These are phyloP conservation scores for Ambispora gerdemannii DNA, from an alignment of 192 early-diverging fungal genomes.

Conservation along the genomic window DNA sequence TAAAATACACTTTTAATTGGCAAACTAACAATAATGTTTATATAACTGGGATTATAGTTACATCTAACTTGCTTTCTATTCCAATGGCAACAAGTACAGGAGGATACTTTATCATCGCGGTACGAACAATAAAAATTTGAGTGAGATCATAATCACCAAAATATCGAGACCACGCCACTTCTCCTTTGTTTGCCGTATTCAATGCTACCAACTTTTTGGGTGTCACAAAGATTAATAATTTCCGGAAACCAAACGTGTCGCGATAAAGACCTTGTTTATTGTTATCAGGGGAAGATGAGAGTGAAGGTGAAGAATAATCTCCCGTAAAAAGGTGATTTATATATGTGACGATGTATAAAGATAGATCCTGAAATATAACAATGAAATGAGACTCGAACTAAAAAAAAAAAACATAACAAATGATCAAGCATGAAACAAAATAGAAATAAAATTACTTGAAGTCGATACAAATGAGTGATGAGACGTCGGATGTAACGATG, in stretches of 20 bases:
- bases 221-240: constrained; percentile 81
- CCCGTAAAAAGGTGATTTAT: constrained; percentile 17
- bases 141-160: constrained; percentile 44
- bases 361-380: constrained; percentile 16
- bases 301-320: neutral
- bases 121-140: constrained; percentile 51
- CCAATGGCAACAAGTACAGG: constrained; percentile 68
- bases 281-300: neutral
- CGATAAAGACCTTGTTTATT: constrained; percentile 41
- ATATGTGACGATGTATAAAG: neutral
- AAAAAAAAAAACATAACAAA: too few relatives aligned
- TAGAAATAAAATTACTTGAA: constrained; percentile 43
- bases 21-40: too few relatives aligned
- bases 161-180: constrained; percentile 72
- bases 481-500: constrained; percentile 65
- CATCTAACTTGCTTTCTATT: constrained; percentile 33
- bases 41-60: too few relatives aligned
- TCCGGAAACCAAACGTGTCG: constrained; percentile 80
- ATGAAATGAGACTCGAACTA: neutral
- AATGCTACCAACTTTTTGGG: constrained; percentile 75
- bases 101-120: constrained; percentile 64
- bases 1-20: too few relatives aligned
- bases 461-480: constrained; percentile 46
- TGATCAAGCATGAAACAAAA: too few relatives aligned
- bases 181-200: constrained; percentile 71